Evolutionary conservation across 352 stramenopile species (phyloP), one percentile per base, ranked within the genome.

Genomic region (Achlya hypogyna): DNA sequence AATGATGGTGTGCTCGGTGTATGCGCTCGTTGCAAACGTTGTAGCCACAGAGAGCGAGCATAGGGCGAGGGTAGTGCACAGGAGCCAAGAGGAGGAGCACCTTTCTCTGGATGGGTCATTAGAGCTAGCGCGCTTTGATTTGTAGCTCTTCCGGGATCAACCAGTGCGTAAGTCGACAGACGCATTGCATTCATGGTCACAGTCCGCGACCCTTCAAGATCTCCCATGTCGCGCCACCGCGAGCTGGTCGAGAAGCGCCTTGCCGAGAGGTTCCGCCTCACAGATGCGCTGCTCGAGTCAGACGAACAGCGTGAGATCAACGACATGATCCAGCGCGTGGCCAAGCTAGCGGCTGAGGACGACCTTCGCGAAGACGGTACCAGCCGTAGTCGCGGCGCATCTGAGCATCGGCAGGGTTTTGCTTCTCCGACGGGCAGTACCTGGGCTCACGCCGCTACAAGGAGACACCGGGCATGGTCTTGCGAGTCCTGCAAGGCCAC

Each of bases 261-360:
- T 12, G 25, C 23, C 25, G 53, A 63, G 32, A 42, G 35, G 18
- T 49, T 63, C 22, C 8, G 35, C 20, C 20, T 63, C 5, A 22
- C 31, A 2, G 32, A 63, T 63, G 53, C 32, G 25, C 53, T 63
- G 22, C 12, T 31, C 2, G 53, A 42, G 2, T 63, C 53, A 32
- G 35, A 49, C 53, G 53, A 63, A 32, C 53, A 63, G 14, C 25
- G 25, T n/a, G 35, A 42, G 8, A 63, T 63, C 53, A 63, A 63
- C 32, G 53, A 63, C 22, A 63, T 63, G 53, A 20, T 63, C 29
- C 10, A 28, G n/a, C 53, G 53, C 18, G 53, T 63, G 14, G 53
- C 53, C 16, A 63, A 45, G 35, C 14, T 63, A 5, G 53, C 53
- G 31, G 29, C 27, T 9, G 53, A 63, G 22, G 53, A 63, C 53